Evolutionary conservation across 2,329 filamentous ascomycete genomes (phyloP).

Genomic region (Beauveria varroae): DNA sequence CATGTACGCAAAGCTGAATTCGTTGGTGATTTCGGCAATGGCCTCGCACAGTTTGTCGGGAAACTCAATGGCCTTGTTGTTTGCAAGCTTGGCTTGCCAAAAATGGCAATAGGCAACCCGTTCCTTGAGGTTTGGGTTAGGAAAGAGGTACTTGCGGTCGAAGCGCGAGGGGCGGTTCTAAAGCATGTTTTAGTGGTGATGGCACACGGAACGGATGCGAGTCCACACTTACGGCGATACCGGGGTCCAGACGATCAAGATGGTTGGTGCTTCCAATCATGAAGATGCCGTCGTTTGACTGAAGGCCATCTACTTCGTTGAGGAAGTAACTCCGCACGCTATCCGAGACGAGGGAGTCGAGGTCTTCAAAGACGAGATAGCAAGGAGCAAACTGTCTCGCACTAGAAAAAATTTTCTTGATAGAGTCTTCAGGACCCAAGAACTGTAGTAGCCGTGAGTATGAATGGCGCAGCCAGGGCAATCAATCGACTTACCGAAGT

Average conservation of each 20-base stretch:
- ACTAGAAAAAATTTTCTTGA: conserved; percentile 47
- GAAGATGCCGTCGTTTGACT: conserved; percentile 62
- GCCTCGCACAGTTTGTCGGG: conserved; percentile 48
- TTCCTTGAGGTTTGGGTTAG: conserved; percentile 46
- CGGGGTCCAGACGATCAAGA: conserved; percentile 58
- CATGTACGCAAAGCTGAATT: conserved; percentile 64
- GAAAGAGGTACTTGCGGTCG: conserved; percentile 60
- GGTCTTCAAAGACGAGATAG: conserved; percentile 64
- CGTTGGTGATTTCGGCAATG: conserved; percentile 54
- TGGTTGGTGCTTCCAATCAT: conserved; percentile 62
- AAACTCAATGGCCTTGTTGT: conserved; percentile 53
- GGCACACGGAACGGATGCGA: background rate
- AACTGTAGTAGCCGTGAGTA: conserved; percentile 25
- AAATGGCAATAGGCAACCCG: conserved; percentile 53
- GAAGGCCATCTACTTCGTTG: conserved; percentile 65
- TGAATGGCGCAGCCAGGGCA: background rate
- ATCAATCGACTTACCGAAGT: conserved; percentile 24
- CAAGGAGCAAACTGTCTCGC: conserved; percentile 58
- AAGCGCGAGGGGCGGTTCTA: conserved; percentile 58
- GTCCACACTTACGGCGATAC: conserved; percentile 40
- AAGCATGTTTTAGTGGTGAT: background rate
- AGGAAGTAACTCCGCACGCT: conserved; percentile 59
- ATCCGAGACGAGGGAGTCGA: conserved; percentile 58
- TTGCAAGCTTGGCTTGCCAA: conserved; percentile 50
- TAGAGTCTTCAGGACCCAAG: conserved; percentile 47